Evolutionary conservation across 2,329 filamentous ascomycete species (phyloP).

Genomic region (Neoarthrinium moseri): DNA sequence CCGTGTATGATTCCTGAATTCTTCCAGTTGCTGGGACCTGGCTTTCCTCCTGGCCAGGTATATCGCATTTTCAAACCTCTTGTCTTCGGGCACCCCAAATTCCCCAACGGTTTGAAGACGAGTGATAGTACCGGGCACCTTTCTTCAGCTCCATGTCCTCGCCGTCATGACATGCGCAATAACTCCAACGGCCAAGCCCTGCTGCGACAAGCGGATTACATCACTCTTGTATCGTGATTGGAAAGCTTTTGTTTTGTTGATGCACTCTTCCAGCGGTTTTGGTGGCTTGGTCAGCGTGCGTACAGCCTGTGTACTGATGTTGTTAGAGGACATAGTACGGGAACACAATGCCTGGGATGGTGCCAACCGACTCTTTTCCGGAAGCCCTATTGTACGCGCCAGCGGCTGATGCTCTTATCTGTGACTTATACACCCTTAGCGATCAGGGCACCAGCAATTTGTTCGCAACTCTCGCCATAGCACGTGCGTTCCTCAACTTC

Average conservation of each 20-base stretch:
- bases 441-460: conserved; percentile 16
- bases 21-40: conserved; percentile 7
- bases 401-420: conserved; percentile 17
- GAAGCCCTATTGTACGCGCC: conserved; percentile 17
- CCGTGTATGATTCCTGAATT: conserved; percentile 9
- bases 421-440: conserved; percentile 16
- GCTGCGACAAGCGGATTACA: conserved; percentile 17
- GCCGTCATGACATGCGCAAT: conserved; percentile 14
- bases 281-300: conserved; percentile 15
- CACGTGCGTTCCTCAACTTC: conserved; percentile 15
- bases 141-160: conserved; percentile 19
- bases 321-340: background rate
- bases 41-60: conserved; percentile 9
- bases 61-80: conserved; percentile 2
- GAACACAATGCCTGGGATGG: background rate
- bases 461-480: conserved; percentile 18
- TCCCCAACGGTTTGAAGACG: conserved; percentile 18
- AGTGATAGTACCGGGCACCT: conserved; percentile 15
- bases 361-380: conserved; percentile 13
- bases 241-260: conserved; percentile 1
- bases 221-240: conserved; percentile 12
- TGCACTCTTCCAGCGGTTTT: conserved; percentile 11
- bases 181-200: conserved; percentile 13
- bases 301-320: conserved; percentile 10
- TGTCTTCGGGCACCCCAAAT: conserved; percentile 3